Evolutionary conservation across 345 rosid genomes (phyloP), one percentile per base, ranked within the genome.

Genomic region (Bruguiera parviflora): DNA sequence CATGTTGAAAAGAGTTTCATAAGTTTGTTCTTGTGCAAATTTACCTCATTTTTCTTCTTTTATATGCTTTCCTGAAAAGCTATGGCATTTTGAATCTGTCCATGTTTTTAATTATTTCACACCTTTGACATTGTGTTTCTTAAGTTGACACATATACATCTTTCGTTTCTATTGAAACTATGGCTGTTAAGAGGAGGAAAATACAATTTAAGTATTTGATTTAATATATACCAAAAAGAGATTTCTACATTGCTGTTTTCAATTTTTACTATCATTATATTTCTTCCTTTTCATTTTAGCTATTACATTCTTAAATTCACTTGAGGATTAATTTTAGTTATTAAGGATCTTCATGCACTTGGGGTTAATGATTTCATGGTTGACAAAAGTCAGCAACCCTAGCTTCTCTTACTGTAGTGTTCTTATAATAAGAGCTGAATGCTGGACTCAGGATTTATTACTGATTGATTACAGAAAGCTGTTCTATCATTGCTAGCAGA

Each of bases 381-480:
- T 21, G 22, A 31, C 22, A 16, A 60, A 67, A 10, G 10, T 29
- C 43, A 22, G 8, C 53, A 58, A 39, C 57, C 39, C 43, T 6
- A 20, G 57, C 13, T 43, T 70, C 32, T 31, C 37, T 29, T 47
- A 32, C 28, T 9, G 25, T 53, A 25, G 49, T 61, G n/a, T 32
- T 62, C 37, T 16, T 35, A 53, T 53, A 46, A 37, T 60, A 46
- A 37, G 6, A 53, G 53, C 24, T 69, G 49, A 35, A 65, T 51
- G 47, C 28, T 63, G 46, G 5, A 67, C 70, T 77, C 63, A 72
- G 37, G 24, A 3, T 64, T 35, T 64, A 22, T 32, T 63, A 58
- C 43, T 65, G 43, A 27, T 69, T 59, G 51, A 67, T 66, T 76
- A 60, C 83, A 80, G 83, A 73, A 59, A 73, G 78, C 80, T 67